Evolutionary conservation across 2,329 filamentous ascomycete species (phyloP).

Genomic region (Fusarium lyarnte): DNA sequence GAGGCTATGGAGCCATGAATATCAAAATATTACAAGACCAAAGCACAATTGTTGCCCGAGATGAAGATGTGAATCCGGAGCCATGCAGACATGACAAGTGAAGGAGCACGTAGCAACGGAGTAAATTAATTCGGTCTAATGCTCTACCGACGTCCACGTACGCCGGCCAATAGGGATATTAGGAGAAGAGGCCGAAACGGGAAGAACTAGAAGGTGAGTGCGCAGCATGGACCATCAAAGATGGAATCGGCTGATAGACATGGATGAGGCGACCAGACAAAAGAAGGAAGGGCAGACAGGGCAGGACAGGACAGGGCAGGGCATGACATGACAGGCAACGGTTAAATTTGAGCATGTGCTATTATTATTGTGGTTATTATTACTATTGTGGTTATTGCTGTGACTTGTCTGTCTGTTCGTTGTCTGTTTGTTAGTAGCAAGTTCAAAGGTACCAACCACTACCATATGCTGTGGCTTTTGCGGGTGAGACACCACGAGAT

Average conservation of each 20-base stretch:
- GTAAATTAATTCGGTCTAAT: constrained; percentile 15
- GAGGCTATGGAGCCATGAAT: constrained; percentile 34
- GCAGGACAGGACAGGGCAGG: not conserved
- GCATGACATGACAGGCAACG: not conserved
- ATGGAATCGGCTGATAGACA: not conserved
- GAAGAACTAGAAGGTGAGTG: not conserved
- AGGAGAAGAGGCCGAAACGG: not conserved
- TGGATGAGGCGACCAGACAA: not conserved
- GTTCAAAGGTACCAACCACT: not conserved
- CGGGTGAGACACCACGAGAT: constrained; percentile 36
- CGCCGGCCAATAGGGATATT: not conserved
- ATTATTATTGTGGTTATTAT: not conserved
- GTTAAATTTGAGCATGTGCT: not conserved
- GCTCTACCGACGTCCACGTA: constrained; percentile 11
- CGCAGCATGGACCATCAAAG: constrained; percentile 1
- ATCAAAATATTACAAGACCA: constrained; percentile 37
- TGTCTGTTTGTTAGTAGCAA: not conserved
- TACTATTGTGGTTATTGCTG: not conserved
- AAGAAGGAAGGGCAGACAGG: not conserved
- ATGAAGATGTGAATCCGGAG: constrained; percentile 29
- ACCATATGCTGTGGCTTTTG: not conserved
- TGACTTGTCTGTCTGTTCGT: not conserved
- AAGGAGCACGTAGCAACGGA: not conserved
- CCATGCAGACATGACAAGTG: constrained; percentile 5
- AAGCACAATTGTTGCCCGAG: constrained; percentile 20